phyloP scores from a whole-genome alignment of 176 grass and related monocot species.

The Phoenix roebelenii region DNA sequence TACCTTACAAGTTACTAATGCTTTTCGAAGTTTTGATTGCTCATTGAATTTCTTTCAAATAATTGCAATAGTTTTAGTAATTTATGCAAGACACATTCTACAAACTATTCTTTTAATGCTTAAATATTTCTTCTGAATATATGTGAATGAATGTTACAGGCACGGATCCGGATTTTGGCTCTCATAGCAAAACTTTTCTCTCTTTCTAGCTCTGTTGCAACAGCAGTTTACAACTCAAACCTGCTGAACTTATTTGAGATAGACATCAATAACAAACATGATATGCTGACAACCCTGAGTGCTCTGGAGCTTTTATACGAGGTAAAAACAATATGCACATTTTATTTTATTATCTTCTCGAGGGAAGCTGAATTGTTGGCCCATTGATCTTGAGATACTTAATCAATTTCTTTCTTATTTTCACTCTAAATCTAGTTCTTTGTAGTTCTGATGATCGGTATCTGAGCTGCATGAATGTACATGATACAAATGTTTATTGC shows the following conservation, averaged over 20 bases:
- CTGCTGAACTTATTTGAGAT: conserved; percentile 82
- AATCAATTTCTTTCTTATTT: too few relatives aligned
- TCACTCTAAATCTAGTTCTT: too few relatives aligned
- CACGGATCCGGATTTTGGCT: conserved; percentile 60
- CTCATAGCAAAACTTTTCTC: conserved; percentile 77
- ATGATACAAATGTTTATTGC: too few relatives aligned
- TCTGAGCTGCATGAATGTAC: too few relatives aligned
- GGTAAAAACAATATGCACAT: conserved; percentile 26
- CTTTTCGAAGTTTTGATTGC: too few relatives aligned
- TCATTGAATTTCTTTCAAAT: background rate
- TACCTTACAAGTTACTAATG: too few relatives aligned
- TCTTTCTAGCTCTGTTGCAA: conserved; percentile 50
- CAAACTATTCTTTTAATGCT: background rate
- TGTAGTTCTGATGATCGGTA: too few relatives aligned
- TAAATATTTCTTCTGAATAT: background rate
- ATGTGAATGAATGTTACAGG: conserved; percentile 36
- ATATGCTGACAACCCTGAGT: conserved; percentile 66
- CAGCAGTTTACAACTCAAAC: conserved; percentile 44
- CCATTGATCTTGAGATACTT: background rate
- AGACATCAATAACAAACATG: conserved; percentile 75
- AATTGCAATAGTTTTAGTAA: conserved; percentile 1
- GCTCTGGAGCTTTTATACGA: conserved; percentile 84
- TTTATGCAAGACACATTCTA: background rate
- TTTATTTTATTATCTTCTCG: background rate
- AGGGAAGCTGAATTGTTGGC: background rate